Evolutionary conservation across 169 alveolate species (phyloP), one percentile per base, ranked within the genome.

Genomic region (Plasmodium relictum): DNA sequence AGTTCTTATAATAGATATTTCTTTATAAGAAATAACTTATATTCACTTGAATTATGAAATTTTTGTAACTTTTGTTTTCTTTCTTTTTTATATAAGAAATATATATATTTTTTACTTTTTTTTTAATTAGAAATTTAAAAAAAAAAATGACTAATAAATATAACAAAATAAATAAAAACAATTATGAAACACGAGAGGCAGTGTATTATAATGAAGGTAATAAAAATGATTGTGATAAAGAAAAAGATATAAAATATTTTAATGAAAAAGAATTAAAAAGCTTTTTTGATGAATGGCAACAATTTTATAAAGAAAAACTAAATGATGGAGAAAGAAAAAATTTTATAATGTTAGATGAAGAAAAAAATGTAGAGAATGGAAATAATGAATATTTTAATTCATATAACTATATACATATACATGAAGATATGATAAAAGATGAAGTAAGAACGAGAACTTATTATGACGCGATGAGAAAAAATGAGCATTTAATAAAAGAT

Each of bases 391-490:
- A 99, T 93, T 98, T 97, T 93, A 98, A 98, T 90, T 98, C 99
- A 12, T 99, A 99, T 89, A 97, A 99, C 26, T 98, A 97, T 86
- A 97, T 97, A 78, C 98, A 98, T 37, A 97, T 98, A 65, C 99
- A 97, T 93, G 99, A 98, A 94, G 99, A 98, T 89, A 98, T 99
- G 99, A 91, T 98, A 4, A 98, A 98, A 92, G 99, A 99, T 90
- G 93, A 95, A 22, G 97, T 95, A 26, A 94, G 99, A 73, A 99
- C 99, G 65, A 92, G 96, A 70, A 61, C 94, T 1, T 94, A 91
- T 71, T 89, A 91, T 89, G 95, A 96, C 39, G 99, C 99, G 3
- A 98, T 99, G 31, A 69, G 96, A 92, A 91, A 95, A 63, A 98
- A 98, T 92, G 93, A 94, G 18, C 98, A 97, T 66, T 93, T 98